Percentiles rank a stretch among this genome's conserved stretches.
Conservation (phyloP, 495 filamentous ascomycete species). For the Mycothermus thermophilus region DNA sequence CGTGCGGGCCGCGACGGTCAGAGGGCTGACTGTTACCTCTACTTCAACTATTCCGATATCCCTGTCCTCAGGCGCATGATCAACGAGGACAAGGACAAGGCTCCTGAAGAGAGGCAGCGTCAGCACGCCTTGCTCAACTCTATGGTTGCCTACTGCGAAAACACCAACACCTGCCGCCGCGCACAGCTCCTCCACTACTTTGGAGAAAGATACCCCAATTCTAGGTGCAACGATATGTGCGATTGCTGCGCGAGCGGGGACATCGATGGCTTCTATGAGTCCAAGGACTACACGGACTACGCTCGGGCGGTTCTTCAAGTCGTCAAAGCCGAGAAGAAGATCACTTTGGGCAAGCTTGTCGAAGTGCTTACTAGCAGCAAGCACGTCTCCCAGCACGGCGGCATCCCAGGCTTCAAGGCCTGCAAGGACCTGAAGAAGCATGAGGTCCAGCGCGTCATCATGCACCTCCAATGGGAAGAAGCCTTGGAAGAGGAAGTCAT, state of each 20-base stretch:
- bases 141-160: conserved; percentile 79
- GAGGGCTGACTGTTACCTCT: conserved; percentile 77
- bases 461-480: conserved; percentile 26
- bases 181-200: conserved; percentile 87
- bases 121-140: conserved; percentile 73
- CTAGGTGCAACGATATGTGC: conserved; percentile 59
- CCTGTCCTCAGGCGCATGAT: conserved; percentile 57
- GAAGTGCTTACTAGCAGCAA: conserved; percentile 32
- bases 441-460: conserved; percentile 36
- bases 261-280: conserved; percentile 41
- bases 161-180: conserved; percentile 68
- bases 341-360: conserved; percentile 40
- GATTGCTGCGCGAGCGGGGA: conserved; percentile 69
- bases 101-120: conserved; percentile 42
- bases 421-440: conserved; percentile 33
- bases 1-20: conserved; percentile 86
- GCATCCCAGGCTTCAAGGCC: conserved; percentile 20
- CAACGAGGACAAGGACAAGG: conserved; percentile 51
- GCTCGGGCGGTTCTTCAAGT: conserved; percentile 54
- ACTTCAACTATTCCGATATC: conserved; percentile 64
- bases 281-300: conserved; percentile 59
- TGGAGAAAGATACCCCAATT: conserved; percentile 60
- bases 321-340: conserved; percentile 39
- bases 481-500: conserved; percentile 37
- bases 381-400: conserved; percentile 22